Evolutionary conservation across 352 stramenopile species (phyloP), one percentile per base, ranked within the genome.

Genomic region (Globisporangium rhizosaccharum): DNA sequence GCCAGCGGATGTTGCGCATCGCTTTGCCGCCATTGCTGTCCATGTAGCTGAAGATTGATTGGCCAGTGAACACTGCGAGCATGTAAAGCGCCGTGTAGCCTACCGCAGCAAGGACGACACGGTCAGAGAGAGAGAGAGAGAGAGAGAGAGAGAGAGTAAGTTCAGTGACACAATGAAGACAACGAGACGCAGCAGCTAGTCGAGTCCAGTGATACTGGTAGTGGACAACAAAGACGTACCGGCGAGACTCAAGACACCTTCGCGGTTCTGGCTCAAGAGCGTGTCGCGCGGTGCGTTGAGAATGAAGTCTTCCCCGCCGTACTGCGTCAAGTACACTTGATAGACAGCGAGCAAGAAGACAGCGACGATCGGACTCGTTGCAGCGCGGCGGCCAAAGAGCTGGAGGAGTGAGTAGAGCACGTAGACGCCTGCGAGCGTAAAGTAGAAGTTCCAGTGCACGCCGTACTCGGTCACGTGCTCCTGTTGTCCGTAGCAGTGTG

Each of bases 401-500:
- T 73, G 68, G 18, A 96, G 66, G 18, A 81, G 56, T 11, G 73
- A 85, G 54, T 86, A 88, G 23, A 84, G 57, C 18, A 96, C 36
- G 60, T 92, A 92, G 33, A 96, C 80, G 5, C 77, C 85, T 15
- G 77, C 87, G 20, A 99, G 82, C 4, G 96, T 99, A 59, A 99
- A 98, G 77, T 99, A 99, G 66, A 99, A 99, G 75, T 99, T 99
- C 97, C 97, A 99, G 75, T 99, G 97, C 20, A 99, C 88, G 36
- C 97, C 97, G 71, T 99, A 99, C 75, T 99, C 97, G 6, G 85
- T 96, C 46, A 99, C 94, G 62, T 99, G 96, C 58, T 98, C 88
- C 75, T 96, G 65, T 47, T 20, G 18, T 20, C 14, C 7, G 7
- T 23, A 2, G 15, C 15, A 9, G 37, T 53, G 53, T 23, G 17